A percentile compares a stretch with the other conserved stretches of the same genome.
phyloP scores from a whole-genome alignment of 1,139 yeast genomes.

The Pichia sp. region DNA sequence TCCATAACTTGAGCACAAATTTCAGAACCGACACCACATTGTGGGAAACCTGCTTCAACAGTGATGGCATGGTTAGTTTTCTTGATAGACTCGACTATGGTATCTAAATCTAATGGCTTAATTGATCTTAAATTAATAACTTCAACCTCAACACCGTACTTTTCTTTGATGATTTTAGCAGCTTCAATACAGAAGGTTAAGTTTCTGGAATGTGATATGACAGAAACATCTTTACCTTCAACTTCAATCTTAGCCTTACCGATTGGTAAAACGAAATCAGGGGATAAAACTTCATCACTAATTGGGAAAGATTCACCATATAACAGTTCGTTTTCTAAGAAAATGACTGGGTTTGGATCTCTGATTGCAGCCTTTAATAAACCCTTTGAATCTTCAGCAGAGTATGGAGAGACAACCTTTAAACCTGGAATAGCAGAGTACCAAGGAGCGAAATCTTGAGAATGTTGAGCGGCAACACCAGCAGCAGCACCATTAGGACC shows the following conservation, averaged over 20 bases:
- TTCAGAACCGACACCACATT: slow-evolving; percentile 97
- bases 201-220: slow-evolving; percentile 88
- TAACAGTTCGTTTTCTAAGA: slow-evolving; percentile 90
- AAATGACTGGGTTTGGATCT: slow-evolving; percentile 96
- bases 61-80: slow-evolving; percentile 96
- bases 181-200: slow-evolving; percentile 82
- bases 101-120: slow-evolving; percentile 89
- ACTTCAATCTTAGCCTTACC: slow-evolving; percentile 94
- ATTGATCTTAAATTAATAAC: slow-evolving; percentile 93
- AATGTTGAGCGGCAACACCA: slow-evolving; percentile 99
- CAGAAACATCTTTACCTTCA: slow-evolving; percentile 84
- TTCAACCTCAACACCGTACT: slow-evolving; percentile 85
- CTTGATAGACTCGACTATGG: slow-evolving; percentile 82
- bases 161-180: slow-evolving; percentile 76
- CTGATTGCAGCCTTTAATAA: slow-evolving; percentile 92
- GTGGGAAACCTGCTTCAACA: slow-evolving; percentile 97
- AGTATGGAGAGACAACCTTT: slow-evolving; percentile 91
- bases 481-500: slow-evolving; percentile 99
- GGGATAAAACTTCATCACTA: slow-evolving; percentile 78
- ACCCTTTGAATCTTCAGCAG: slow-evolving; percentile 96
- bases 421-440: slow-evolving; percentile 97
- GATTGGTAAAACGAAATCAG: slow-evolving; percentile 87
- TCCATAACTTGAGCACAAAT: slow-evolving; percentile 98
- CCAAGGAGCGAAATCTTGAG: slow-evolving; percentile 97
- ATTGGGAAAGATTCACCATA: slow-evolving; percentile 91